phyloP scores from a whole-genome alignment of 768 basidiomycete genomes.

The Lactarius sp. region DNA sequence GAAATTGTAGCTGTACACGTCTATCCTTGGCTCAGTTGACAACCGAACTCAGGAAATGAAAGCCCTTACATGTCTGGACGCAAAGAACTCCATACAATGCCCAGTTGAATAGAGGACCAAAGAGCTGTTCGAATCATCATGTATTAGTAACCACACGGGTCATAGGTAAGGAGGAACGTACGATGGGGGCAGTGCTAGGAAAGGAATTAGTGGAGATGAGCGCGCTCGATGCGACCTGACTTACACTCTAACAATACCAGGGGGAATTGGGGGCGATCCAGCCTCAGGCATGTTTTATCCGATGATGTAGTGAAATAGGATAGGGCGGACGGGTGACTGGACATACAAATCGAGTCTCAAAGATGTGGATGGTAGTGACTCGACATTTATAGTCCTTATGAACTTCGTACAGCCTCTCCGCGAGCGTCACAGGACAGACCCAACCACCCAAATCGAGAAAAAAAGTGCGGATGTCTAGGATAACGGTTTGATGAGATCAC shows the following conservation, averaged over 20 bases:
- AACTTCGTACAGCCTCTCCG: too few species aligned
- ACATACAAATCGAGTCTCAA: too few species aligned
- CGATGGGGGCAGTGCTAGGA: constrained; percentile 6
- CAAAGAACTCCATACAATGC: too few species aligned
- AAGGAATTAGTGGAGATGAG: background rate
- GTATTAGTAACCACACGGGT: background rate
- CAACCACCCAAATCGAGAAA: too few species aligned
- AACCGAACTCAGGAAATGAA: background rate
- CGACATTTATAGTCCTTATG: background rate
- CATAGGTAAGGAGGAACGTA: background rate
- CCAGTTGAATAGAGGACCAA: too few species aligned
- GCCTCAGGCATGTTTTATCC: background rate
- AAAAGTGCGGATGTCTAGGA: too few species aligned
- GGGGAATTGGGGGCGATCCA: background rate
- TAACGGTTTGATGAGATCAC: background rate
- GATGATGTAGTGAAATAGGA: background rate
- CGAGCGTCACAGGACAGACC: too few species aligned
- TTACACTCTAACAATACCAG: constrained; percentile 3
- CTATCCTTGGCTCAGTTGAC: background rate
- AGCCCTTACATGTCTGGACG: background rate
- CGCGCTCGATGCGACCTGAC: background rate
- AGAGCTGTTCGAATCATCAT: background rate
- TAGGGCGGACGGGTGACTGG: background rate
- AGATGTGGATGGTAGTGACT: background rate
- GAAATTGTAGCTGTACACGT: constrained; percentile 18